A percentile compares a stretch with the other conserved stretches of the same genome.
Evolutionary conservation across 164 flowering plant genomes (phyloP).

Genomic region (Vitis amurensis): DNA sequence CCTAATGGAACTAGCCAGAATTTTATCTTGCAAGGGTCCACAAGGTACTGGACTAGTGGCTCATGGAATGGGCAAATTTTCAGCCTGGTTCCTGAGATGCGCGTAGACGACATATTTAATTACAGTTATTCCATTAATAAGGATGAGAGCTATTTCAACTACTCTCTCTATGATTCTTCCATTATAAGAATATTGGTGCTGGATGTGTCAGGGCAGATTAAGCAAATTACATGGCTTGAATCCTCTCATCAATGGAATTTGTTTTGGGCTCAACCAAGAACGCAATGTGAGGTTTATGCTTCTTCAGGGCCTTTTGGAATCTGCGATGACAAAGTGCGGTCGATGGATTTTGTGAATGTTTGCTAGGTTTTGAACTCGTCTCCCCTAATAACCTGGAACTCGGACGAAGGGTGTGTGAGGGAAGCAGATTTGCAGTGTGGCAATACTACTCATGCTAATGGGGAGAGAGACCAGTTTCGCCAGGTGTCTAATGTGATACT

Average conservation of each 20-base stretch:
- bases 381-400: neutral
- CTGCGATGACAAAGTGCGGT: neutral
- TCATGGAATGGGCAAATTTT: neutral
- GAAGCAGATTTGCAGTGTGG: too few relatives aligned
- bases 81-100: slow-evolving; percentile 3
- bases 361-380: neutral
- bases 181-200: neutral
- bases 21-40: neutral
- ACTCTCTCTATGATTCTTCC: neutral
- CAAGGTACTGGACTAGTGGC: slow-evolving; percentile 17
- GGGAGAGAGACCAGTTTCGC: too few relatives aligned
- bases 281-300: neutral
- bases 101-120: neutral
- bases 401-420: neutral
- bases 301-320: too few relatives aligned
- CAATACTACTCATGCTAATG: too few relatives aligned
- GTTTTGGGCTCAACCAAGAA: neutral
- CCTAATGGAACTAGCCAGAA: neutral
- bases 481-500: neutral
- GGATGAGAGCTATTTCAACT: slow-evolving; percentile 7
- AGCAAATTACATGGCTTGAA: neutral
- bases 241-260: neutral
- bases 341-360: neutral
- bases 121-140: neutral
- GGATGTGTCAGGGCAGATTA: slow-evolving; percentile 3